phyloP scores from a whole-genome alignment of 2,329 filamentous ascomycete species.

The Ophiocordyceps robertsii region DNA sequence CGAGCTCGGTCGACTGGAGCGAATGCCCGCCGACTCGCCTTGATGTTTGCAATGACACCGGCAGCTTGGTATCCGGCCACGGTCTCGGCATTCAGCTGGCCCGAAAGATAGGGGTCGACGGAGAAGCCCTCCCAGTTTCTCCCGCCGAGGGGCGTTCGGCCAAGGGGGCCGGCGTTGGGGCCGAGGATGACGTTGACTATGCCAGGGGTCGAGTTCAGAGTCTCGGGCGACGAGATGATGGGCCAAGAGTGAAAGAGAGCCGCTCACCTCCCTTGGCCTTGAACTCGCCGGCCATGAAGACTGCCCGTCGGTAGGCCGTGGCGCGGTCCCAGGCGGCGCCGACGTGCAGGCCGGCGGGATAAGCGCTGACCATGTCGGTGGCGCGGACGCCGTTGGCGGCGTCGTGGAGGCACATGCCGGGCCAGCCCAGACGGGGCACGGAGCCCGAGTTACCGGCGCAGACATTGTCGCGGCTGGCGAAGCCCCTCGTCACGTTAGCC shows the following conservation, averaged over 20 bases:
- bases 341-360: conserved; percentile 32
- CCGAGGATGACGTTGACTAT: conserved; percentile 54
- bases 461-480: conserved; percentile 34
- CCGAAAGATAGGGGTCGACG: conserved; percentile 56
- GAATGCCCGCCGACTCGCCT: conserved; percentile 18
- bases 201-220: too few relatives aligned
- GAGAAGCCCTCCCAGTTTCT: conserved; percentile 68
- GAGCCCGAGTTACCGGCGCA: conserved; percentile 34
- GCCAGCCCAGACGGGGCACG: conserved; percentile 29
- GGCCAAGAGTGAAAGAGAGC: too few relatives aligned
- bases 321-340: conserved; percentile 40
- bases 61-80: conserved; percentile 64
- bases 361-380: conserved; percentile 33
- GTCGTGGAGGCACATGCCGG: conserved; percentile 34
- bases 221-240: too few relatives aligned
- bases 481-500: conserved; percentile 35
- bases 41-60: conserved; percentile 68
- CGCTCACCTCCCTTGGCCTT: conserved; percentile 40
- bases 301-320: conserved; percentile 35
- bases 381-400: conserved; percentile 35
- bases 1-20: too few relatives aligned
- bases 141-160: conserved; percentile 56
- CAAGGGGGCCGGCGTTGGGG: conserved; percentile 57
- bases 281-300: conserved; percentile 43
- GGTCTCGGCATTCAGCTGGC: conserved; percentile 56